These are phyloP conservation scores for Chionographis japonica DNA, from an alignment of 106 monocot species.

Conservation along the genomic window DNA sequence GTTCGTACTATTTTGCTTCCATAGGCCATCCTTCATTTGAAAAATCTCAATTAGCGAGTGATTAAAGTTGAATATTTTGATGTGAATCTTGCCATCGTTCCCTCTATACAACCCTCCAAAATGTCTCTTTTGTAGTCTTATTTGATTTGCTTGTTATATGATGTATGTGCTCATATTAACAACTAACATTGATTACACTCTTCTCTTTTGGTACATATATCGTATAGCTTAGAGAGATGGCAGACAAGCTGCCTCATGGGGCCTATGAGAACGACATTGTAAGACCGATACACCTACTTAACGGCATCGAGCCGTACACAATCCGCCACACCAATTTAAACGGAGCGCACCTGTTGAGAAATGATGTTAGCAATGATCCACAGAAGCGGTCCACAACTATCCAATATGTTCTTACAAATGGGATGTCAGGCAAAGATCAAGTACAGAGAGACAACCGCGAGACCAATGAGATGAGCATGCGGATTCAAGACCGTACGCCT, in stretches of 20 bases:
- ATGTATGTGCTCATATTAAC: neutral
- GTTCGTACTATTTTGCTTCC: too few relatives aligned
- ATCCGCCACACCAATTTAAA: neutral
- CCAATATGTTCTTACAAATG: neutral
- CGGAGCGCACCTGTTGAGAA: constrained; percentile 9
- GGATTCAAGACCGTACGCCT: neutral
- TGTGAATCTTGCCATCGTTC: too few relatives aligned
- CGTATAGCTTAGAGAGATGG: constrained; percentile 43
- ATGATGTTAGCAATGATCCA: neutral
- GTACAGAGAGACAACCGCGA: neutral
- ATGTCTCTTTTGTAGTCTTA: neutral
- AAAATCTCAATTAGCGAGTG: too few relatives aligned
- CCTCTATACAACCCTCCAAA: too few relatives aligned
- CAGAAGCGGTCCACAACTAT: neutral
- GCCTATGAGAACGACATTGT: constrained; percentile 13
- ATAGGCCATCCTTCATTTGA: too few relatives aligned
- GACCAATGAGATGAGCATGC: neutral
- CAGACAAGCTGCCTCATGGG: constrained; percentile 32
- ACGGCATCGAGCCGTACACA: constrained; percentile 9
- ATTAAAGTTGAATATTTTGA: too few relatives aligned
- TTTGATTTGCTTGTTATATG: neutral
- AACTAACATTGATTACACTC: neutral
- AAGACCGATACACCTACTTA: constrained; percentile 19
- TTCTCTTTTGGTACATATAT: neutral
- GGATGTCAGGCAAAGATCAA: neutral